Evolutionary conservation across 768 basidiomycete genomes (phyloP).

Genomic region (Leccinum incarnatum): DNA sequence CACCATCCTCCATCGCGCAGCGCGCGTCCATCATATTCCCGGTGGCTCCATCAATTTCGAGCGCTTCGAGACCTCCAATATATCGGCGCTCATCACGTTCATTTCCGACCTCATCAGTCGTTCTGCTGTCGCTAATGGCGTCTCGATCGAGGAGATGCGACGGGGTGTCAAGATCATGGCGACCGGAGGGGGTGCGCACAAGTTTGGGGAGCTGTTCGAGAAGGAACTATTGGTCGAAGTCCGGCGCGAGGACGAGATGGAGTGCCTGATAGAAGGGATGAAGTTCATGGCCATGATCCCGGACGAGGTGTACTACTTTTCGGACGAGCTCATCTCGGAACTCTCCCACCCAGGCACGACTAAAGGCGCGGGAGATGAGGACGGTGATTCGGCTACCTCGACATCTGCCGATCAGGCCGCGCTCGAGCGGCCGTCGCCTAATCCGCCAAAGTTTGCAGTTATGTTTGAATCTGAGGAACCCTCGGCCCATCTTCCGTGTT

Average conservation of each 20-base stretch:
- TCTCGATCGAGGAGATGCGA: conserved; percentile 88
- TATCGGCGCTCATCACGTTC: conserved; percentile 81
- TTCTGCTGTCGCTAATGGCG: conserved; percentile 82
- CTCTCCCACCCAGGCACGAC: conserved; percentile 38
- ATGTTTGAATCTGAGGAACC: conserved; percentile 80
- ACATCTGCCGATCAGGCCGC: conserved; percentile 13
- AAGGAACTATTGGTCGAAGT: conserved; percentile 81
- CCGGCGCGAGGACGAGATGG: conserved; percentile 95
- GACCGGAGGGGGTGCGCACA: conserved; percentile 96
- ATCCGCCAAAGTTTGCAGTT: conserved; percentile 86
- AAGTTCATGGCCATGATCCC: conserved; percentile 96
- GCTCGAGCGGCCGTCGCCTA: conserved; percentile 84
- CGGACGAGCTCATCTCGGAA: conserved; percentile 89
- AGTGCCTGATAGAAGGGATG: conserved; percentile 93
- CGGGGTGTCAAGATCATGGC: conserved; percentile 94
- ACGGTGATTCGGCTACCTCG: conserved; percentile 5
- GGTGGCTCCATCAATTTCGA: conserved; percentile 98
- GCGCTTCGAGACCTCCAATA: conserved; percentile 91
- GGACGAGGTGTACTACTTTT: conserved; percentile 97
- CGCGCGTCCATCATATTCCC: conserved; percentile 68
- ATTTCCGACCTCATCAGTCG: conserved; percentile 83
- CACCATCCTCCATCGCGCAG: conserved; percentile 64
- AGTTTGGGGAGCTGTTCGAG: conserved; percentile 82
- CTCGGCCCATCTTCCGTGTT: conserved; percentile 87
- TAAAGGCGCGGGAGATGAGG: conserved; percentile 6